Evolutionary conservation across 805 yeast species (phyloP).

Genomic region (Candida awuae): DNA sequence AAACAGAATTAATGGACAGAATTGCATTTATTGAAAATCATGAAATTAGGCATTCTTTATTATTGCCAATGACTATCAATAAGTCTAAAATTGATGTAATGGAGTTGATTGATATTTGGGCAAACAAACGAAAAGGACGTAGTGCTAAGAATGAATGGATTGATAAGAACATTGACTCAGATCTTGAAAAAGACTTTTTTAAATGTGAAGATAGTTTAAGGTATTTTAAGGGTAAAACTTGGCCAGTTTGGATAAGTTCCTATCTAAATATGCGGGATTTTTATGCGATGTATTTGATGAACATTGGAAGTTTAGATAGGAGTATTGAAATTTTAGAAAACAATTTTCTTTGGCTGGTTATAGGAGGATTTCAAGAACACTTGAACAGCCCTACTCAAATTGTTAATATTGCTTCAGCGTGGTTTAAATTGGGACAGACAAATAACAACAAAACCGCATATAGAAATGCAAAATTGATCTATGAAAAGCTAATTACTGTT

Average conservation of each 20-base stretch:
- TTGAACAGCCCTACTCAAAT: slow-evolving; percentile 17
- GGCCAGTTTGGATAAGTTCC: slow-evolving; percentile 73
- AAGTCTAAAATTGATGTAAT: slow-evolving; percentile 11
- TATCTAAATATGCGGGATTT: slow-evolving; percentile 71
- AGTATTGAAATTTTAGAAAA: slow-evolving; percentile 22
- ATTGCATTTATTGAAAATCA: slow-evolving; percentile 21
- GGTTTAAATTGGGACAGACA: slow-evolving; percentile 15
- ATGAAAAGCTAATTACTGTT: slow-evolving; percentile 14
- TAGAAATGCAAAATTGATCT: slow-evolving; percentile 17
- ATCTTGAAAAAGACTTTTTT: slow-evolving; percentile 16
- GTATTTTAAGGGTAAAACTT: slow-evolving; percentile 27
- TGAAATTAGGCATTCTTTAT: slow-evolving; percentile 9
- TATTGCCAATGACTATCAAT: slow-evolving; percentile 7
- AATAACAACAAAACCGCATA: slow-evolving; percentile 11
- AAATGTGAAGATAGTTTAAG: slow-evolving; percentile 22
- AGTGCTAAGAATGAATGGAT: slow-evolving; percentile 14
- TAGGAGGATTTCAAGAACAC: slow-evolving; percentile 15
- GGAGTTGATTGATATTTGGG: slow-evolving; percentile 19
- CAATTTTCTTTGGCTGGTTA: slow-evolving; percentile 23
- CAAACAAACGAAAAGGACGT: background rate
- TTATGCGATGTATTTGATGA: slow-evolving; percentile 60
- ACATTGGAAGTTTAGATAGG: slow-evolving; percentile 28
- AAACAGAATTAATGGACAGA: slow-evolving; percentile 23
- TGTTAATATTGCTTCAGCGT: slow-evolving; percentile 24
- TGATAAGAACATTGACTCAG: slow-evolving; percentile 15